Conservation (phyloP, 345 rosid genomes). For the Aquilaria sinensis region DNA sequence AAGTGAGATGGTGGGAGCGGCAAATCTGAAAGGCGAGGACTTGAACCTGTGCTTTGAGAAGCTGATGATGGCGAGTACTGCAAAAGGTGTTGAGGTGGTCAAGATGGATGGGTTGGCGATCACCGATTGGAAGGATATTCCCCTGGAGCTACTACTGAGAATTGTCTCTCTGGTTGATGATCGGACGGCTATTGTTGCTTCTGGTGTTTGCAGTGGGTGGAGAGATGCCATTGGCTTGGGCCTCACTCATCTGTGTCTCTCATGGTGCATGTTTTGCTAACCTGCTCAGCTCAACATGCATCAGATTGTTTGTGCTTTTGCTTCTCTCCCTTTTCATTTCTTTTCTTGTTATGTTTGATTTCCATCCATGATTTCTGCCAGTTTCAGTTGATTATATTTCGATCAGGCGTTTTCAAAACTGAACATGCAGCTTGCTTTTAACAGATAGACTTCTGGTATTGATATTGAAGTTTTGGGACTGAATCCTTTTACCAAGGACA, state of each 20-base stretch:
- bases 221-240: conserved; percentile 83
- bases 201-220: conserved; percentile 91
- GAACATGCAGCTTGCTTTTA: too few species aligned
- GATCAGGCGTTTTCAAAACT: too few species aligned
- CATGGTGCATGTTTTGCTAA: conserved; percentile 42
- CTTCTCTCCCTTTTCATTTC: neutral
- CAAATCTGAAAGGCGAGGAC: conserved; percentile 34
- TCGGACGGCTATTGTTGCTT: conserved; percentile 66
- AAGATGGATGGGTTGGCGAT: conserved; percentile 49
- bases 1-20: conserved; percentile 30
- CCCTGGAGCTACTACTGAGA: conserved; percentile 69
- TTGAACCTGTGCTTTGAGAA: conserved; percentile 55
- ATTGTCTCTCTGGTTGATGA: conserved; percentile 75
- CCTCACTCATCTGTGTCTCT: conserved; percentile 70
- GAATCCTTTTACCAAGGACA: too few species aligned
- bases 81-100: conserved; percentile 14
- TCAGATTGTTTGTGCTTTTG: neutral
- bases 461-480: too few species aligned
- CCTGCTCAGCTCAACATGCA: neutral
- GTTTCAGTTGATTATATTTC: too few species aligned
- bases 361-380: too few species aligned
- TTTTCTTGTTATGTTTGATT: too few species aligned
- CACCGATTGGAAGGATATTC: conserved; percentile 85
- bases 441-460: too few species aligned
- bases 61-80: conserved; percentile 40